A percentile compares a stretch with the other conserved stretches of the same genome.
Evolutionary conservation across 2,329 filamentous ascomycete species (phyloP).

Genomic region (Aspergillus ruber): DNA sequence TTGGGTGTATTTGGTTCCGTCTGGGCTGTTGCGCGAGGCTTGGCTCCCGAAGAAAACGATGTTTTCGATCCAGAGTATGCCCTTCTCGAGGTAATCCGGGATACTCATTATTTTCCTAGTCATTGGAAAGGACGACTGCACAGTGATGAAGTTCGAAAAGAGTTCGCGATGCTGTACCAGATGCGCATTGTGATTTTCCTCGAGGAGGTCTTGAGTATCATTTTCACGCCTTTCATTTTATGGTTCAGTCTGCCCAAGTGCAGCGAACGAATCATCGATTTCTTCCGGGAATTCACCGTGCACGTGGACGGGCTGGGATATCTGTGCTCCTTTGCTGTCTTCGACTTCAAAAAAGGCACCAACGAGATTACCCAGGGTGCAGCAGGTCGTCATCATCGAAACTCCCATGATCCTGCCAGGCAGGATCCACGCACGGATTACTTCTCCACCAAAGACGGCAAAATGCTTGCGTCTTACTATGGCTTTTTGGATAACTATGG

Average conservation of each 20-base stretch:
- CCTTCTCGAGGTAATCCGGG: slow-evolving; percentile 80
- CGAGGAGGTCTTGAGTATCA: slow-evolving; percentile 85
- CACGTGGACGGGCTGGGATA: slow-evolving; percentile 95
- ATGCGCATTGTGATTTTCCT: slow-evolving; percentile 86
- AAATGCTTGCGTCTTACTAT: slow-evolving; percentile 96
- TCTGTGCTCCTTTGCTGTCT: slow-evolving; percentile 94
- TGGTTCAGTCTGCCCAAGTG: slow-evolving; percentile 80
- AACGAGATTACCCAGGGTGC: slow-evolving; percentile 46
- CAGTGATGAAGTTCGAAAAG: slow-evolving; percentile 83
- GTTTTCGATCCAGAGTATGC: slow-evolving; percentile 92
- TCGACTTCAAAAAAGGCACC: slow-evolving; percentile 85
- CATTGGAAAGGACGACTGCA: slow-evolving; percentile 89
- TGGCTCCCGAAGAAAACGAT: slow-evolving; percentile 77
- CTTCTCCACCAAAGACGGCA: slow-evolving; percentile 89
- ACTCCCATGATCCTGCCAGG: slow-evolving; percentile 20
- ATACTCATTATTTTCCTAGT: slow-evolving; percentile 83
- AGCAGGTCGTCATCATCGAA: slow-evolving; percentile 13
- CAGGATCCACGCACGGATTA: slow-evolving; percentile 82
- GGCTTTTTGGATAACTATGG: slow-evolving; percentile 92
- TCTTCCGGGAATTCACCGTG: slow-evolving; percentile 95
- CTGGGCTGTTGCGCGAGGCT: slow-evolving; percentile 75
- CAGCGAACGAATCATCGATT: slow-evolving; percentile 90
- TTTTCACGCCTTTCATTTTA: slow-evolving; percentile 84
- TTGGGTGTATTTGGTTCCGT: slow-evolving; percentile 74
- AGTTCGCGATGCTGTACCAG: slow-evolving; percentile 87